Base-by-base conservation (phyloP, 1,139 yeast species). In the Suhomyces atakaporum region DNA sequence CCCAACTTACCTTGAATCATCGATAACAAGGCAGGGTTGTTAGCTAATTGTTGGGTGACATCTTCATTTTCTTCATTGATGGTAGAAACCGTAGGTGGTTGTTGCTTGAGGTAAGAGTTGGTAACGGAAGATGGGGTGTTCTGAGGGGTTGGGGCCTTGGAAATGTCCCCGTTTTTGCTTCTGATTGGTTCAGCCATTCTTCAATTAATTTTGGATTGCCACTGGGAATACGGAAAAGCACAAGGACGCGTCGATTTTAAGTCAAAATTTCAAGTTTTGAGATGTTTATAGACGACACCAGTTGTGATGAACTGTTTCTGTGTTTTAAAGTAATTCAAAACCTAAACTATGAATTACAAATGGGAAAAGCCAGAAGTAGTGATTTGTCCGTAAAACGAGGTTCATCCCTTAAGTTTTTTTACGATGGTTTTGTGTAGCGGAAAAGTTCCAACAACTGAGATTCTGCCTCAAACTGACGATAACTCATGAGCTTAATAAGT, bases 111-210 rank as follows among this genome's bases (percentile, higher is more conserved):
- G 61, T 80, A 89, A 33, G 92, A 84, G 44, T 80, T 81, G 31
- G 87, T 77, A 27, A 85, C 86, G 20, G 95, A 83, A 4, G 97
- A 86, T 16, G 99, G 99, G 1, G 99, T 92, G 73, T 92, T 92
- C 60, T 94, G 98, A 9, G 99, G 99, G 2, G 99, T 92, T 33
- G 99, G 98, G 4, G 98, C 98, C 58, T 84, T 81, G 50, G 95
- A 84, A 51, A 89, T 80, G 59, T 86, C 88, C 56, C 84, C 83
- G 49, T 79, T 66, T 56, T 81, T 76, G 63, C 67, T 74, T 66
- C 79, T 79, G 59, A 81, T 81, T 33, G 86, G 87, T 63, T 77
- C 87, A 42, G 83, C 70, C 87, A 81, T 81, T n/a, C n/a, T n/a
- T n/a, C n/a, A n/a, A n/a, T n/a, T n/a, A n/a, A n/a, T n/a, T 21